Percentiles rank a stretch among this genome's conserved stretches.
phyloP scores from a whole-genome alignment of 2,329 filamentous ascomycete species.

The Ophiostoma sp. region DNA sequence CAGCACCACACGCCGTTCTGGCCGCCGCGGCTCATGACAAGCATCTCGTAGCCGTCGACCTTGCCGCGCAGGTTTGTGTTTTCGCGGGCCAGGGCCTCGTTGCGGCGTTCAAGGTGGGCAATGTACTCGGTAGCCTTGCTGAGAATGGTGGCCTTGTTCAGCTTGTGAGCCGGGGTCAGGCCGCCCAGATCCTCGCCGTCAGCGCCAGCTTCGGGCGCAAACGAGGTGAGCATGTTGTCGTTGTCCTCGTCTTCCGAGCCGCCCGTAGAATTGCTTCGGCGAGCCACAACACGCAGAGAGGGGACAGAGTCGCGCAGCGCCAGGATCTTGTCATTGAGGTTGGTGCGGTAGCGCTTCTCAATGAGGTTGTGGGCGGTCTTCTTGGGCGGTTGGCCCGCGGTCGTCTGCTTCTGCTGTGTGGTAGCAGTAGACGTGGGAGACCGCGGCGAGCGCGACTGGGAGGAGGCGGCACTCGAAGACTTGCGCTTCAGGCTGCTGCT shows the following conservation, averaged over 20 bases:
- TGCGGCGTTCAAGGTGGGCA: conserved; percentile 37
- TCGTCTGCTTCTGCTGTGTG: conserved; percentile 17
- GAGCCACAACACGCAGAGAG: conserved; percentile 49
- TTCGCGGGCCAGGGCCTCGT: conserved; percentile 46
- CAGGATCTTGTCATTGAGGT: conserved; percentile 80
- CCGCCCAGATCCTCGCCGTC: conserved; percentile 45
- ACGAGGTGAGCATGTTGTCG: conserved; percentile 35
- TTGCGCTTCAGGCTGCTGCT: conserved; percentile 38
- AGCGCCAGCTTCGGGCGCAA: conserved; percentile 44
- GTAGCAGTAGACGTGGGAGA: conserved; percentile 31
- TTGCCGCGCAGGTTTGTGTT: conserved; percentile 46
- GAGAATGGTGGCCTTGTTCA: conserved; percentile 48
- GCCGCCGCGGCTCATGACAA: conserved; percentile 36
- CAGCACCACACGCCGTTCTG: conserved; percentile 31
- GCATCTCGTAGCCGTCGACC: conserved; percentile 38
- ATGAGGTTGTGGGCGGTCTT: conserved; percentile 86
- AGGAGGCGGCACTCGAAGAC: conserved; percentile 31
- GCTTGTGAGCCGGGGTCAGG: conserved; percentile 42
- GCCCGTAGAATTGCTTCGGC: conserved; percentile 41
- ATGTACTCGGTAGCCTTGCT: conserved; percentile 45
- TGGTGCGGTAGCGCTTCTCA: conserved; percentile 80
- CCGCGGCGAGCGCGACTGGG: conserved; percentile 29
- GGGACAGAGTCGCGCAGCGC: conserved; percentile 70
- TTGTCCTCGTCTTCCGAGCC: conserved; percentile 44
- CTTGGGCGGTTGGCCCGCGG: conserved; percentile 47